A percentile compares a stretch with the other conserved stretches of the same genome.
These are phyloP conservation scores for Wickerhamomyces mucosus DNA, from an alignment of 805 yeast genomes.

Conservation along the genomic window DNA sequence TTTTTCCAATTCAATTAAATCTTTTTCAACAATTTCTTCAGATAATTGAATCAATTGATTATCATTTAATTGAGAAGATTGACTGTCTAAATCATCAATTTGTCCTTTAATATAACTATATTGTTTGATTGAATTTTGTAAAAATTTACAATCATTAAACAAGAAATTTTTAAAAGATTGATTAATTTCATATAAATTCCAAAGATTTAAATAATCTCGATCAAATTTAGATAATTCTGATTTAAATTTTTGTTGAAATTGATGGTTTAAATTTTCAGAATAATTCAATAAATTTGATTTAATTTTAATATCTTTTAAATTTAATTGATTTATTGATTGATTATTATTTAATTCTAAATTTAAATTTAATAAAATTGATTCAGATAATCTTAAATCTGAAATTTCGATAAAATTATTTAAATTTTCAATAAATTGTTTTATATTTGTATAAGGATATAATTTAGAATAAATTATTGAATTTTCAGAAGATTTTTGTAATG, in stretches of 20 bases:
- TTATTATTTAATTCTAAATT: conserved; percentile 11
- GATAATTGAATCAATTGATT: conserved; percentile 14
- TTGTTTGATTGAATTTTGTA: conserved; percentile 19
- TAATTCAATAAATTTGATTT: conserved; percentile 16
- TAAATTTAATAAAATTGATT: conserved; percentile 10
- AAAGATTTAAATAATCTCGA: conserved; percentile 20
- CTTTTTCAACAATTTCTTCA: conserved; percentile 12
- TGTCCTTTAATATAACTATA: conserved; percentile 25
- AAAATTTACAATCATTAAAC: conserved; percentile 11
- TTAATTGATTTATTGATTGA: conserved; percentile 13
- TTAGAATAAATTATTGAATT: conserved; percentile 20
- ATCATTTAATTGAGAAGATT: conserved; percentile 5
- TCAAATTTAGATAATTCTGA: conserved; percentile 20
- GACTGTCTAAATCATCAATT: conserved; percentile 11
- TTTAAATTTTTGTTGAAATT: conserved; percentile 21
- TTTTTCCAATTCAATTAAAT: conserved; percentile 16
- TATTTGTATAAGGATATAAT: conserved; percentile 16
- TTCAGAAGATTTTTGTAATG: conserved; percentile 20
- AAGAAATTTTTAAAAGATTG: conserved; percentile 21
- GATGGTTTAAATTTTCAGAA: conserved; percentile 22
- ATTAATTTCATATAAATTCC: conserved; percentile 24
- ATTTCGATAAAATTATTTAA: conserved; percentile 8
- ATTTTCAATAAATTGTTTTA: conserved; percentile 9
- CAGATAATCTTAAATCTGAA: conserved; percentile 10
- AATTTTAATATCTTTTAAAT: conserved; percentile 9